These are phyloP conservation scores for Avena insularis DNA, from an alignment of 176 grass and related monocot genomes.

Conservation along the genomic window DNA sequence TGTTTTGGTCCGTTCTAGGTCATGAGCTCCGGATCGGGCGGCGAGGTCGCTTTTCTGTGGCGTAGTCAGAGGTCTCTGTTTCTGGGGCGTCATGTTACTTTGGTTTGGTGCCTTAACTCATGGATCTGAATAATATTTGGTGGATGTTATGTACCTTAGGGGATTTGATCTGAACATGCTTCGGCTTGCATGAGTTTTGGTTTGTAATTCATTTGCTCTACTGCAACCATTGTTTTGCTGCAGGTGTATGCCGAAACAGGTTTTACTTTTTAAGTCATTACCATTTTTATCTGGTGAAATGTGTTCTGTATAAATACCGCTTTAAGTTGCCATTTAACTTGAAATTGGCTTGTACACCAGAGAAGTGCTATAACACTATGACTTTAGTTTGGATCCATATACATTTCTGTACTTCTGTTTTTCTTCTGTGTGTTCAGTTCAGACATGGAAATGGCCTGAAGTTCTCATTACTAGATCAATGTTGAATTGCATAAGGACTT, in stretches of 20 bases:
- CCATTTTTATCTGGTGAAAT: background rate
- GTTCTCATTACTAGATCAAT: background rate
- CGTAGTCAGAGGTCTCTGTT: background rate
- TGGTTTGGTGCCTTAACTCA: background rate
- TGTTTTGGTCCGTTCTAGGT: background rate
- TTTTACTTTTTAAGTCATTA: background rate
- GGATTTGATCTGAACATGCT: background rate
- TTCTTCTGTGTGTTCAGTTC: background rate
- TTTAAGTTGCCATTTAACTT: background rate
- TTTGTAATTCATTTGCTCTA: background rate
- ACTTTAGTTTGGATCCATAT: background rate
- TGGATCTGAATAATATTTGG: background rate
- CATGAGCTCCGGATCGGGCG: no score
- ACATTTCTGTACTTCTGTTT: background rate
- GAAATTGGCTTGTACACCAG: background rate
- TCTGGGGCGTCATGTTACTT: background rate
- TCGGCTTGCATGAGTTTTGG: background rate
- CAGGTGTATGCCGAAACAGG: background rate
- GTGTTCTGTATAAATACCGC: background rate
- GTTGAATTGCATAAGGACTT: background rate
- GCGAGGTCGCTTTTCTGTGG: background rate
- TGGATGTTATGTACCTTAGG: background rate
- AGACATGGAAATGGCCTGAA: background rate
- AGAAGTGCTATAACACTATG: background rate
- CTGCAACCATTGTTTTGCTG: background rate